Percentiles rank a stretch among this genome's conserved stretches.
Conservation (phyloP, 106 monocot genomes). For the Platanthera zijinensis region DNA sequence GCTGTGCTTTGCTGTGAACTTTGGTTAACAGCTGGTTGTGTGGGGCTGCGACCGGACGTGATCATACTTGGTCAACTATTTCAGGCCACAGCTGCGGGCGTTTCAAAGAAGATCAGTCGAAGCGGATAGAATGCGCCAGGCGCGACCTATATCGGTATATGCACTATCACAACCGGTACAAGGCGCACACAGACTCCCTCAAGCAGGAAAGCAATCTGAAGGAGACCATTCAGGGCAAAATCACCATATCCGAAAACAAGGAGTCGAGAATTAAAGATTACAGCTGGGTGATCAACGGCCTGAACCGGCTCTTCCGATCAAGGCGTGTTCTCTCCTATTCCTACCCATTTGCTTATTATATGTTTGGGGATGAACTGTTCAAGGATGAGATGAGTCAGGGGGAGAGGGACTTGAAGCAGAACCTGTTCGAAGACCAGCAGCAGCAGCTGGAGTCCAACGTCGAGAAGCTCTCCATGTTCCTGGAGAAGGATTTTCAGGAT, state of each 20-base stretch:
- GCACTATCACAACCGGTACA: constrained; percentile 92
- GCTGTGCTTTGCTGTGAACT: too few relatives aligned
- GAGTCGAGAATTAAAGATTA: constrained; percentile 70
- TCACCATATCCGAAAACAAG: constrained; percentile 55
- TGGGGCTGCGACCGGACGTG: constrained; percentile 77
- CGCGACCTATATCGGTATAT: constrained; percentile 65
- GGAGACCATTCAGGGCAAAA: constrained; percentile 54
- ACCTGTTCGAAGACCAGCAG: constrained; percentile 93
- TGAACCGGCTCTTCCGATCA: constrained; percentile 66
- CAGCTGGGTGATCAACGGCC: constrained; percentile 70
- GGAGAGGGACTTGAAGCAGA: constrained; percentile 72
- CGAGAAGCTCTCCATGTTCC: constrained; percentile 64
- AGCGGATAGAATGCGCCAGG: constrained; percentile 59
- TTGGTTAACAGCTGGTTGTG: constrained; percentile 69
- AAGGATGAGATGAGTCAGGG: constrained; percentile 78
- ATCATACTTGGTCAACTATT: constrained; percentile 82
- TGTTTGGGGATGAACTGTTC: constrained; percentile 96
- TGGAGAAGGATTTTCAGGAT: constrained; percentile 59
- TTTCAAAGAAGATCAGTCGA: constrained; percentile 50
- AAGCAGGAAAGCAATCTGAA: constrained; percentile 74
- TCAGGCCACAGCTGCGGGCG: constrained; percentile 88
- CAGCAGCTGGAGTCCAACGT: constrained; percentile 85
- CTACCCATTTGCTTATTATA: constrained; percentile 88
- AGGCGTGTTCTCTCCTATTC: constrained; percentile 85
- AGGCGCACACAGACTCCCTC: constrained; percentile 77